Percentiles rank a stretch among this genome's conserved stretches.
phyloP scores from a whole-genome alignment of 169 alveolate species.

The Plasmodium coatneyi region DNA sequence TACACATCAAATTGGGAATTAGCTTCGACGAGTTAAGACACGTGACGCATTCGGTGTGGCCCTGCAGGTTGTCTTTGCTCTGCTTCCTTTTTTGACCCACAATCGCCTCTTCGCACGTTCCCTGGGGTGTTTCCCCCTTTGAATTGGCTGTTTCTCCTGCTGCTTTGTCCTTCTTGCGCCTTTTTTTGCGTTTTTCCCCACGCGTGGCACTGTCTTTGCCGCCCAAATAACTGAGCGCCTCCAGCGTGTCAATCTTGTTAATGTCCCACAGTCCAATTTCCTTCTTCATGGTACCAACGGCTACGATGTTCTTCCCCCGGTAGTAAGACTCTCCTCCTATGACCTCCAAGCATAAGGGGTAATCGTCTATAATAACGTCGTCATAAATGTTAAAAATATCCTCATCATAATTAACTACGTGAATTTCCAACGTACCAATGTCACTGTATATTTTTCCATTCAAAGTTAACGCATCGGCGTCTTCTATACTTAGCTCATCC shows the following conservation, averaged over 20 bases:
- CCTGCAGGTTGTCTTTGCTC: background rate
- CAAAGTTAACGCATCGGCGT: slow-evolving; percentile 20
- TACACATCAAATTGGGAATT: slow-evolving; percentile 22
- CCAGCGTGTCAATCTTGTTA: slow-evolving; percentile 13
- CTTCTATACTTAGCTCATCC: slow-evolving; percentile 40
- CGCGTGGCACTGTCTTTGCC: no score
- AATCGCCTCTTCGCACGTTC: background rate
- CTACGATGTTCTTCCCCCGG: slow-evolving; percentile 16
- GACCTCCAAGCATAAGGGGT: slow-evolving; percentile 42
- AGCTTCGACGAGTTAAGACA: slow-evolving; percentile 36
- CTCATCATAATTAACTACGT: slow-evolving; percentile 44
- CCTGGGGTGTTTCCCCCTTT: background rate
- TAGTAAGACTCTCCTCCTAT: slow-evolving; percentile 1
- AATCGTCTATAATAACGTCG: slow-evolving; percentile 43
- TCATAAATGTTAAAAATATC: slow-evolving; percentile 55
- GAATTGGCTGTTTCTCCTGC: background rate
- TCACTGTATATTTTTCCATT: slow-evolving; percentile 59
- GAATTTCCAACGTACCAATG: slow-evolving; percentile 57
- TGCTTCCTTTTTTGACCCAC: background rate
- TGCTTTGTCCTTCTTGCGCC: background rate
- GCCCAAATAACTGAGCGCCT: slow-evolving; percentile 50
- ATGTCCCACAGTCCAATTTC: slow-evolving; percentile 60
- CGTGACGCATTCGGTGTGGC: slow-evolving; percentile 54
- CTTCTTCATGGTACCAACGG: slow-evolving; percentile 36
- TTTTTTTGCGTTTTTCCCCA: background rate